A percentile compares a stretch with the other conserved stretches of the same genome.
Conservation (phyloP, 345 rosid species). For the Rubroshorea leprosula region DNA sequence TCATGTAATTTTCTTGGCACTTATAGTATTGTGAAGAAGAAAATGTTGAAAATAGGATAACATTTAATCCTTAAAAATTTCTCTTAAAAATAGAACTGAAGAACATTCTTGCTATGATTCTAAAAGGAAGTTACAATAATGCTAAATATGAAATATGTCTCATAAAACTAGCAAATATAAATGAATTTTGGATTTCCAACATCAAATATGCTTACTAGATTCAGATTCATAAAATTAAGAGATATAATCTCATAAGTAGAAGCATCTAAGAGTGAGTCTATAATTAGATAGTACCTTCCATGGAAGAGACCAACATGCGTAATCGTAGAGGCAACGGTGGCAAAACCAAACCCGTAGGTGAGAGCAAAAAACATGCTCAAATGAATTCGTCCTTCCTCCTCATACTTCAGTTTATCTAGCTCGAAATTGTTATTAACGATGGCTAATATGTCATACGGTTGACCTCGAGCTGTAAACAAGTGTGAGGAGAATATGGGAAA, state of each 20-base stretch:
- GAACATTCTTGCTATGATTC: too few relatives aligned
- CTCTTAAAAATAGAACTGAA: too few relatives aligned
- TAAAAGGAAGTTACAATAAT: too few relatives aligned
- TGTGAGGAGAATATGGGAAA: slow-evolving; percentile 85
- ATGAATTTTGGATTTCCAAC: too few relatives aligned
- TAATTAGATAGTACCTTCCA: slow-evolving; percentile 58
- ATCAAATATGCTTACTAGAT: not conserved
- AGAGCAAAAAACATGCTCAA: slow-evolving; percentile 82
- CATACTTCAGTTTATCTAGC: slow-evolving; percentile 51
- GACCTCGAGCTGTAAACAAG: slow-evolving; percentile 63
- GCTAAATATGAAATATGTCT: too few relatives aligned
- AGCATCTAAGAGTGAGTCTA: not conserved
- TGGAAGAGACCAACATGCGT: slow-evolving; percentile 83
- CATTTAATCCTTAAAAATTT: too few relatives aligned
- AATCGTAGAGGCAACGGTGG: slow-evolving; percentile 77
- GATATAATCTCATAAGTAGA: not conserved
- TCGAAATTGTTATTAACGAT: slow-evolving; percentile 76
- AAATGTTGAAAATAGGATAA: too few relatives aligned
- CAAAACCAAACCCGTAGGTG: slow-evolving; percentile 78
- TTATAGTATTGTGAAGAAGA: too few relatives aligned
- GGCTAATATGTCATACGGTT: slow-evolving; percentile 47
- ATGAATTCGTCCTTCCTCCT: slow-evolving; percentile 69
- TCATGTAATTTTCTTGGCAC: too few relatives aligned
- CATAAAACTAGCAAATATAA: too few relatives aligned
- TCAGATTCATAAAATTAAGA: not conserved